A percentile compares a stretch with the other conserved stretches of the same genome.
phyloP scores from a whole-genome alignment of 2,329 filamentous ascomycete species.

The Arthroderma sp. region DNA sequence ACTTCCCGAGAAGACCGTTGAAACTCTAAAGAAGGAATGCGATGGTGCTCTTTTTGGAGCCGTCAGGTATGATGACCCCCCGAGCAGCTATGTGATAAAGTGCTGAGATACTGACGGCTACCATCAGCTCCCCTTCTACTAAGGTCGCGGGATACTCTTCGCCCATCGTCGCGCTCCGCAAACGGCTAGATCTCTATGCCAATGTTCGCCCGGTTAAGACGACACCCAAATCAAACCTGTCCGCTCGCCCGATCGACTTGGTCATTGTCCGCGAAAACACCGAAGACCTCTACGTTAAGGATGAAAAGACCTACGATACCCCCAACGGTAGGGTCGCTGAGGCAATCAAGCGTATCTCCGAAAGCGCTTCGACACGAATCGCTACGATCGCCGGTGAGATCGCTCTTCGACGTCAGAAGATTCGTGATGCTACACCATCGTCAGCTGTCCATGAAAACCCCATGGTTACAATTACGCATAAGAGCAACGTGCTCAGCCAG shows the following conservation, averaged over 20 bases:
- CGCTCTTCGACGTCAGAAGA: conserved; percentile 70
- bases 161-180: conserved; percentile 91
- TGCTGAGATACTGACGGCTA: not conserved
- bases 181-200: conserved; percentile 87
- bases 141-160: conserved; percentile 92
- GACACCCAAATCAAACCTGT: conserved; percentile 38
- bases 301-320: conserved; percentile 71
- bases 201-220: conserved; percentile 95
- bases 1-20: conserved; percentile 80
- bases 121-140: conserved; percentile 60
- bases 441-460: conserved; percentile 49
- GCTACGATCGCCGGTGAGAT: conserved; percentile 91
- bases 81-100: not conserved
- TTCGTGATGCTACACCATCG: conserved; percentile 42
- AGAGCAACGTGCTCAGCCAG: conserved; percentile 91
- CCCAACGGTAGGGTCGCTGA: conserved; percentile 73
- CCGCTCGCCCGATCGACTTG: conserved; percentile 65
- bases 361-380: conserved; percentile 73
- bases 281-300: conserved; percentile 95
- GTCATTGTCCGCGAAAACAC: conserved; percentile 99
- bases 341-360: conserved; percentile 92
- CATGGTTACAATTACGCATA: conserved; percentile 93
- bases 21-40: conserved; percentile 78
- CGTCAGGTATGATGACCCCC: conserved; percentile 45
- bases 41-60: conserved; percentile 94